phyloP scores from a whole-genome alignment of 805 yeast genomes.

The Yarrowia sp. region DNA sequence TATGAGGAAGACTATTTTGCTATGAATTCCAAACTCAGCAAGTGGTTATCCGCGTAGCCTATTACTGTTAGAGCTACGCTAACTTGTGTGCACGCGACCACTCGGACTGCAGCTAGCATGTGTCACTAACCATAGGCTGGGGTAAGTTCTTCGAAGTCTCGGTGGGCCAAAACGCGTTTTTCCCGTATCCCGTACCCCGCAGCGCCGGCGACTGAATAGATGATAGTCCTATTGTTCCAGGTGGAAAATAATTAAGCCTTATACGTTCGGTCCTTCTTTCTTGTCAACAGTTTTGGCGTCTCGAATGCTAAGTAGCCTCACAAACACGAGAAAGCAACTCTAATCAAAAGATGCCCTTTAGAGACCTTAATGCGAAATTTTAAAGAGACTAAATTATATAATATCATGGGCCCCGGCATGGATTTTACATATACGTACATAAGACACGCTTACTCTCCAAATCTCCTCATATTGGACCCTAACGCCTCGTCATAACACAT shows the following conservation, averaged over 20 bases:
- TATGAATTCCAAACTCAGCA: constrained; percentile 19
- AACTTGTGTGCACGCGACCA: constrained; percentile 32
- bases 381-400: constrained; percentile 30
- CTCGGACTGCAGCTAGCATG: constrained; percentile 7
- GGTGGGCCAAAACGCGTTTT: no score
- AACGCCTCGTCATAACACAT: constrained; percentile 22
- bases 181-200: background rate
- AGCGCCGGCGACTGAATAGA: background rate
- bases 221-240: background rate
- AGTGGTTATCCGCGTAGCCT: constrained; percentile 22
- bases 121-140: background rate
- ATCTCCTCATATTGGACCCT: background rate
- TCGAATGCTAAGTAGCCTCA: constrained; percentile 12
- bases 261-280: no score
- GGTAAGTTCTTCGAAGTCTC: background rate
- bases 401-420: constrained; percentile 29
- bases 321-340: constrained; percentile 17
- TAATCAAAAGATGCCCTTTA: constrained; percentile 5
- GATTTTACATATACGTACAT: constrained; percentile 20
- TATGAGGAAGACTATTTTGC: background rate
- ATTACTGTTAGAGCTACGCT: constrained; percentile 15
- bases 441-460: constrained; percentile 4
- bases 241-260: background rate
- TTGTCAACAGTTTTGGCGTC: constrained; percentile 12
- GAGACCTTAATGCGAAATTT: constrained; percentile 32